Evolutionary conservation across 2,329 filamentous ascomycete genomes (phyloP).

Genomic region (Botrytis galanthina): DNA sequence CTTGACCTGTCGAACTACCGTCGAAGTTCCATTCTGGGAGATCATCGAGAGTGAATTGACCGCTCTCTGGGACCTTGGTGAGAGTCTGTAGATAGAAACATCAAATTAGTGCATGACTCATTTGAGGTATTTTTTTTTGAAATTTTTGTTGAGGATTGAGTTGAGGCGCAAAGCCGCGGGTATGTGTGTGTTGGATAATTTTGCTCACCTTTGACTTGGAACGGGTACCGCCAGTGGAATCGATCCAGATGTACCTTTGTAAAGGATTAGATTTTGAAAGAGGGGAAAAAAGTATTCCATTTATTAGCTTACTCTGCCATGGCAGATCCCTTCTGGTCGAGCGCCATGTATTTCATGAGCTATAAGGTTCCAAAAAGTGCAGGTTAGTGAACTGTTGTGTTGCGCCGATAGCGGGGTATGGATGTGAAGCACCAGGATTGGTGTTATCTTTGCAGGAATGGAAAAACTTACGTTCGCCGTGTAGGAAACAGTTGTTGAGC

Average conservation of each 20-base stretch:
- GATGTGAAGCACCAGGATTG: slow-evolving; percentile 5
- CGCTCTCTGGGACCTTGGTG: slow-evolving; percentile 51
- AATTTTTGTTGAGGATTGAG: neutral
- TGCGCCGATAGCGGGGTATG: slow-evolving; percentile 21
- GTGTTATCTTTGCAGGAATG: slow-evolving; percentile 13
- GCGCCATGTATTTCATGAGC: slow-evolving; percentile 88
- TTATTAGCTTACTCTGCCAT: slow-evolving; percentile 89
- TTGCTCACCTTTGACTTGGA: slow-evolving; percentile 91
- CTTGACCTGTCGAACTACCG: slow-evolving; percentile 89
- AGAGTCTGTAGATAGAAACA: slow-evolving; percentile 53
- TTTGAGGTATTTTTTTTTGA: slow-evolving; percentile 22
- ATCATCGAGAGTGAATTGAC: slow-evolving; percentile 51
- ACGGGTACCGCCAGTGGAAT: slow-evolving; percentile 75
- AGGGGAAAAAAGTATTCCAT: slow-evolving; percentile 43
- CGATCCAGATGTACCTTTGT: slow-evolving; percentile 81
- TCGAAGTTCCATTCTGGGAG: slow-evolving; percentile 81
- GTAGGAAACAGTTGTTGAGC: slow-evolving; percentile 39
- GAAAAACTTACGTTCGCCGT: slow-evolving; percentile 42
- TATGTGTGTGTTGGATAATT: neutral
- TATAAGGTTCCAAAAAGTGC: slow-evolving; percentile 44
- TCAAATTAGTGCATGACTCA: slow-evolving; percentile 2
- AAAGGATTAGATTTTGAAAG: slow-evolving; percentile 19
- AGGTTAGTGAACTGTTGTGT: neutral
- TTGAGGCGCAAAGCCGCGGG: slow-evolving; percentile 7
- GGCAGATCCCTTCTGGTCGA: slow-evolving; percentile 83